Conservation (phyloP, 805 yeast genomes). For the Scheffersomyces amazonensis region DNA sequence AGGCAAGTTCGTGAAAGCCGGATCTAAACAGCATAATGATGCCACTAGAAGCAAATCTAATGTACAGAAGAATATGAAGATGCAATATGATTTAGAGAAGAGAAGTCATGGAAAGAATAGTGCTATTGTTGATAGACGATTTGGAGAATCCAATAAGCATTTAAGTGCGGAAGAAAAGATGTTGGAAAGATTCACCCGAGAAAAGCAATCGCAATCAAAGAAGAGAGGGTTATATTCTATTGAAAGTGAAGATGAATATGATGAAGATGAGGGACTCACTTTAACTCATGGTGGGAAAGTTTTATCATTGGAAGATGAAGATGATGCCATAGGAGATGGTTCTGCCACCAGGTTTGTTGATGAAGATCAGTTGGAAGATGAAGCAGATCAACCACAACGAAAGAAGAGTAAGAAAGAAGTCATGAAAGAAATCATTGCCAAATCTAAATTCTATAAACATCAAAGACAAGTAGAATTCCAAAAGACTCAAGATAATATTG, state of each 20-base stretch:
- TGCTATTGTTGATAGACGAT: conserved; percentile 78
- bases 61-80: conserved; percentile 42
- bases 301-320: conserved; percentile 53
- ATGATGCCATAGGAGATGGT: conserved; percentile 29
- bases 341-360: conserved; percentile 32
- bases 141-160: conserved; percentile 76
- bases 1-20: conserved; percentile 44
- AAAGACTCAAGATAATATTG: conserved; percentile 56
- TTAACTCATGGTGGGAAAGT: conserved; percentile 82
- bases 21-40: conserved; percentile 33
- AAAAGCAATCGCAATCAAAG: conserved; percentile 64
- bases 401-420: conserved; percentile 81
- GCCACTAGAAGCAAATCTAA: conserved; percentile 30
- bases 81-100: conserved; percentile 64
- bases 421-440: conserved; percentile 81
- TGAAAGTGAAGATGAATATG: conserved; percentile 68
- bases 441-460: conserved; percentile 72
- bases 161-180: conserved; percentile 88
- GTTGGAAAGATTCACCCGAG: conserved; percentile 92
- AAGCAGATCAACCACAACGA: conserved; percentile 43
- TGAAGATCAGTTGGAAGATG: conserved; percentile 27
- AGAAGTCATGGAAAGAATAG: conserved; percentile 71
- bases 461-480: conserved; percentile 70
- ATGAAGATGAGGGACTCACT: conserved; percentile 43
- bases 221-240: conserved; percentile 49